A percentile compares a stretch with the other conserved stretches of the same genome.
phyloP scores from a whole-genome alignment of 2,329 filamentous ascomycete genomes.

The Tolypocladium tundrense region DNA sequence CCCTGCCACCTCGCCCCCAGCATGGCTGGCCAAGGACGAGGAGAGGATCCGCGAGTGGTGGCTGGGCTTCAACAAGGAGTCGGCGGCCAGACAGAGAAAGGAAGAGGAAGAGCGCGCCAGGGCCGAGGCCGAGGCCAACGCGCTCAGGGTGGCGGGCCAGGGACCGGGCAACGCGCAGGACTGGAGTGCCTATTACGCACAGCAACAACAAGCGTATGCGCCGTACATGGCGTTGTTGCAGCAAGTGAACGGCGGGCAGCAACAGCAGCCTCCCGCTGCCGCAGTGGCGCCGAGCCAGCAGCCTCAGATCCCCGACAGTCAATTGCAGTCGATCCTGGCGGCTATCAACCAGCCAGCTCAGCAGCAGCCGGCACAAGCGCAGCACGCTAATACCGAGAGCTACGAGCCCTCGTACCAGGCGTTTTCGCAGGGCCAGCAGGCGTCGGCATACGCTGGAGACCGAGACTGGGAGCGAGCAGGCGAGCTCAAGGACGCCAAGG shows the following conservation, averaged over 20 bases:
- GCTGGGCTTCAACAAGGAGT: conserved; percentile 34
- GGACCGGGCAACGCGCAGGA: conserved; percentile 11
- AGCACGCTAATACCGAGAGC: conserved; percentile 9
- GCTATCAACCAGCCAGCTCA: conserved; percentile 28
- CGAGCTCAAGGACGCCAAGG: conserved; percentile 23
- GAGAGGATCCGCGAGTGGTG: conserved; percentile 43
- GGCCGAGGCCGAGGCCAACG: conserved; percentile 21
- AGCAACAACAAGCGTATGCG: conserved; percentile 28
- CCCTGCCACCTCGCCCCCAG: conserved; percentile 40
- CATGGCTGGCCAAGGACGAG: conserved; percentile 37
- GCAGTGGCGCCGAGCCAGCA: conserved; percentile 9
- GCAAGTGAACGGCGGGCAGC: conserved; percentile 26
- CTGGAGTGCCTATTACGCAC: conserved; percentile 18
- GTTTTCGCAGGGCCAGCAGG: conserved; percentile 19
- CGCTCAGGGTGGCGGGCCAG: conserved; percentile 14
- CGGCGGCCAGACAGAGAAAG: conserved; percentile 25
- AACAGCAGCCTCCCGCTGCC: conserved; percentile 11
- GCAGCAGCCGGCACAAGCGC: conserved; percentile 9
- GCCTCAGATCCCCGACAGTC: conserved; percentile 22
- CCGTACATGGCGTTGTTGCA: conserved; percentile 33
- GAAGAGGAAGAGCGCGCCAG: conserved; percentile 26
- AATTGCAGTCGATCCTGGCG: conserved; percentile 33
- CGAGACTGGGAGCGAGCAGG: background rate
- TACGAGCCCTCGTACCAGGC: conserved; percentile 27
- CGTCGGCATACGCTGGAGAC: background rate